A percentile compares a stretch with the other conserved stretches of the same genome.
Conservation (phyloP, 345 rosid species). For the Hibiscus mutabilis region DNA sequence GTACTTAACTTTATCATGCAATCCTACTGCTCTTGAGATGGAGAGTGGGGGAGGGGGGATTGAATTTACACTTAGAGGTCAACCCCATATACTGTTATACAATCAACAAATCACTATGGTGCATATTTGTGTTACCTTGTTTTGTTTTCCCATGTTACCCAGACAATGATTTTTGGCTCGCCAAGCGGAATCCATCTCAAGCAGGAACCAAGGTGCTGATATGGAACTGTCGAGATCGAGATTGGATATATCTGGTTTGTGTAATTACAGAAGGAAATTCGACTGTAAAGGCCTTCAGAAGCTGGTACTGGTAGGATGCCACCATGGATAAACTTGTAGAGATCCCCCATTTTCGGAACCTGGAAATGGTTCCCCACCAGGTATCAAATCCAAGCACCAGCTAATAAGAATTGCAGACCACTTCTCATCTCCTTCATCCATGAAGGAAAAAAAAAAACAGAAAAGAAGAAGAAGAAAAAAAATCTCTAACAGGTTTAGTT, state of each 20-base stretch:
- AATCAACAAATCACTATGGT: not conserved
- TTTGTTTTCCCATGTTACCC: constrained; percentile 18
- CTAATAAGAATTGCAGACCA: not conserved
- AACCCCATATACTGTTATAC: not conserved
- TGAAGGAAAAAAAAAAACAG: not conserved
- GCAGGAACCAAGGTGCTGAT: constrained; percentile 87
- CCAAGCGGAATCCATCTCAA: constrained; percentile 53
- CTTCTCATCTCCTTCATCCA: not conserved
- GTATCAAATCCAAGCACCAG: constrained; percentile 23
- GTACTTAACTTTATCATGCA: not conserved
- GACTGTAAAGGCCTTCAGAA: constrained; percentile 38
- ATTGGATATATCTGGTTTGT: constrained; percentile 23
- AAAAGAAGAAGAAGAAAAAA: not conserved
- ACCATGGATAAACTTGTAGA: constrained; percentile 26
- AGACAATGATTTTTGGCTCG: constrained; percentile 50
- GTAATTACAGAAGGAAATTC: constrained; percentile 28
- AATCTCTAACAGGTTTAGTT: constrained; percentile 26
- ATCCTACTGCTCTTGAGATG: not conserved
- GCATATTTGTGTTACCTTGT: not conserved
- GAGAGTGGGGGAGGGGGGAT: not conserved
- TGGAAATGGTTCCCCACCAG: constrained; percentile 21
- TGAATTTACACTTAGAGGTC: not conserved
- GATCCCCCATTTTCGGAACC: constrained; percentile 35
- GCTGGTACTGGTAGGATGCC: constrained; percentile 37
- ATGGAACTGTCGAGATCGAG: constrained; percentile 19